A percentile compares a stretch with the other conserved stretches of the same genome.
phyloP scores from a whole-genome alignment of 306 rosid species.

The Vicia sativa region DNA sequence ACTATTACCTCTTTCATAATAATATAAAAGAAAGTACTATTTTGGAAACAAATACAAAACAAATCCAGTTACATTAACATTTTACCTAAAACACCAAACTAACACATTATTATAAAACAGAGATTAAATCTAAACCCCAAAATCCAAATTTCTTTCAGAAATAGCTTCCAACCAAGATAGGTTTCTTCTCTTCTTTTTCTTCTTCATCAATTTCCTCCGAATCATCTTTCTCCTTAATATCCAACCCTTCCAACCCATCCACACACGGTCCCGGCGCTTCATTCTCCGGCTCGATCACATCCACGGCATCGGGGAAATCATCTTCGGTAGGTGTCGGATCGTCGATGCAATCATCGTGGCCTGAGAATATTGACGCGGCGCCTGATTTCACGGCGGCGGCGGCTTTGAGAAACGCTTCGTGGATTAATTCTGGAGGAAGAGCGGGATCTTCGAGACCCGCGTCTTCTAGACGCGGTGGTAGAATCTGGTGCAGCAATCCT shows the following conservation, averaged over 20 bases:
- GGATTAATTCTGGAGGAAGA: constrained; percentile 72
- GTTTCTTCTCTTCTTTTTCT: constrained; percentile 44
- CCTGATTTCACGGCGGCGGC: constrained; percentile 66
- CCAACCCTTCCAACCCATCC: constrained; percentile 63
- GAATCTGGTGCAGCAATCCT: constrained; percentile 51
- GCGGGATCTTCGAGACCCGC: constrained; percentile 92
- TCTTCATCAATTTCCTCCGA: constrained; percentile 22
- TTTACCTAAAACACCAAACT: no score
- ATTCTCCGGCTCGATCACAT: constrained; percentile 43
- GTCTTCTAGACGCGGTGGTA: constrained; percentile 83
- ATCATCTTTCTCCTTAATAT: constrained; percentile 50
- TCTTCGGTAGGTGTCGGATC: constrained; percentile 51
- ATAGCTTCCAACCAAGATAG: constrained; percentile 60
- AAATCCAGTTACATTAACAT: no score
- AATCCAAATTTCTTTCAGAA: constrained; percentile 22
- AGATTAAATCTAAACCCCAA: not conserved
- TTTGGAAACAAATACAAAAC: no score
- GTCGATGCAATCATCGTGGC: constrained; percentile 40
- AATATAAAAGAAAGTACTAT: no score
- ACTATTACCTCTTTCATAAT: no score
- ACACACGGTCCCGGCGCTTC: constrained; percentile 58
- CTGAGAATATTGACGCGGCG: constrained; percentile 51
- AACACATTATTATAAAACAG: no score
- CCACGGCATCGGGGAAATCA: constrained; percentile 42
- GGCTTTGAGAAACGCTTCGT: constrained; percentile 76